Evolutionary conservation across 2,329 filamentous ascomycete genomes (phyloP).

Genomic region (Colletotrichum theobromicola): DNA sequence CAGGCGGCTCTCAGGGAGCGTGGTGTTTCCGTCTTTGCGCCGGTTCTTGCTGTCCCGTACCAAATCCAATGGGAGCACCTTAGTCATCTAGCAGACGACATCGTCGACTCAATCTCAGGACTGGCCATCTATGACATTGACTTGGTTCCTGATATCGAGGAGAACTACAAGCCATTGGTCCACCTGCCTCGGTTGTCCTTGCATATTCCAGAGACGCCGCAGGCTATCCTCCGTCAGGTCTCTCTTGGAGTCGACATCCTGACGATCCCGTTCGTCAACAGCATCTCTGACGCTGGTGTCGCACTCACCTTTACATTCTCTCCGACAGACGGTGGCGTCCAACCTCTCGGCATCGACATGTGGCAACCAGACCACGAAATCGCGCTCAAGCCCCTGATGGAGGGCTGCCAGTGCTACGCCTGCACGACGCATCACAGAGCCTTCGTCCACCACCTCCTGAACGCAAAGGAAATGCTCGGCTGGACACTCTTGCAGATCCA

Average conservation of each 20-base stretch:
- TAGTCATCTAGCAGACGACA: conserved; percentile 70
- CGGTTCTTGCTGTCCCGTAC: conserved; percentile 76
- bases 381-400: conserved; percentile 65
- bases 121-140: conserved; percentile 81
- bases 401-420: conserved; percentile 78
- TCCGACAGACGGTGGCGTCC: conserved; percentile 20
- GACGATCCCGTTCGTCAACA: conserved; percentile 76
- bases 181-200: conserved; percentile 77
- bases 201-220: conserved; percentile 72
- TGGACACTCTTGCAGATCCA: conserved; percentile 94
- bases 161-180: conserved; percentile 56
- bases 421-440: conserved; percentile 86
- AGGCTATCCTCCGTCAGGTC: conserved; percentile 78
- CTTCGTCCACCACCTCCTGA: conserved; percentile 85
- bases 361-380: conserved; percentile 69
- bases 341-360: conserved; percentile 77
- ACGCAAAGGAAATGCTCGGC: conserved; percentile 93
- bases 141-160: conserved; percentile 70
- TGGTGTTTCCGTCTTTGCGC: conserved; percentile 60
- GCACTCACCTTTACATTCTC: conserved; percentile 80
- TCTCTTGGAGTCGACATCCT: conserved; percentile 81
- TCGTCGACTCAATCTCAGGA: conserved; percentile 62
- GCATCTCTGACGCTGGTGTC: conserved; percentile 82
- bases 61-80: conserved; percentile 83
- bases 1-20: conserved; percentile 31